Evolutionary conservation across 306 rosid genomes (phyloP).

Genomic region (Gleditsia sinensis): DNA sequence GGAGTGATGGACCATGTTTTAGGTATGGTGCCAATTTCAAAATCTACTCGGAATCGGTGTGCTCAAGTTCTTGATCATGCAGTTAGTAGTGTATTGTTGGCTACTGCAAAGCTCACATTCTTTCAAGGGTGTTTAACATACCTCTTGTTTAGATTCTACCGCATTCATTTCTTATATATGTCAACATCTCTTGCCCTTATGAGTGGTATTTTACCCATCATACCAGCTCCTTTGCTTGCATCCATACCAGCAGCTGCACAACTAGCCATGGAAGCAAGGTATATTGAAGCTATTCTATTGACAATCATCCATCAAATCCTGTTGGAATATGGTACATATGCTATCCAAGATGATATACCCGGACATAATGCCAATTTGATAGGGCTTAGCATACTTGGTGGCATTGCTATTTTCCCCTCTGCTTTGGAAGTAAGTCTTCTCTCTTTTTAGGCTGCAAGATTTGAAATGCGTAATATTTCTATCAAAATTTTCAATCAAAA

Average conservation of each 20-base stretch:
- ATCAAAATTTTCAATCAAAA: neutral
- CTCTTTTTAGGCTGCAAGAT: neutral
- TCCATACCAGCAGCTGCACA: slow-evolving; percentile 43
- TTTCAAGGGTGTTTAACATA: slow-evolving; percentile 49
- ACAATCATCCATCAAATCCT: slow-evolving; percentile 41
- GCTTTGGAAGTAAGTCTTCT: slow-evolving; percentile 34
- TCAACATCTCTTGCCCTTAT: slow-evolving; percentile 42
- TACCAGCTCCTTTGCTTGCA: slow-evolving; percentile 32
- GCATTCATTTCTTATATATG: slow-evolving; percentile 42
- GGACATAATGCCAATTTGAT: slow-evolving; percentile 50
- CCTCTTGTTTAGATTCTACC: slow-evolving; percentile 44
- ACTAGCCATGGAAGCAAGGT: slow-evolving; percentile 42
- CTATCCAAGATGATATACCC: slow-evolving; percentile 50
- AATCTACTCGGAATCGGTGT: slow-evolving; percentile 37
- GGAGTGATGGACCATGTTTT: slow-evolving; percentile 46
- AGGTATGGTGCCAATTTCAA: slow-evolving; percentile 43
- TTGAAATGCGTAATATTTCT: neutral
- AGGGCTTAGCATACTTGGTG: slow-evolving; percentile 51
- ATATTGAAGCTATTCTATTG: slow-evolving; percentile 37
- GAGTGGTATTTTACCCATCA: slow-evolving; percentile 43
- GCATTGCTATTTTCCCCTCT: slow-evolving; percentile 45
- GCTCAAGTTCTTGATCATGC: slow-evolving; percentile 51
- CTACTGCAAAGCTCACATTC: slow-evolving; percentile 42
- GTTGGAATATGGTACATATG: slow-evolving; percentile 41
- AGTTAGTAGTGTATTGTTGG: slow-evolving; percentile 41